Conservation (phyloP, 495 filamentous ascomycete species). For the Annulohypoxylon maeteangense region DNA sequence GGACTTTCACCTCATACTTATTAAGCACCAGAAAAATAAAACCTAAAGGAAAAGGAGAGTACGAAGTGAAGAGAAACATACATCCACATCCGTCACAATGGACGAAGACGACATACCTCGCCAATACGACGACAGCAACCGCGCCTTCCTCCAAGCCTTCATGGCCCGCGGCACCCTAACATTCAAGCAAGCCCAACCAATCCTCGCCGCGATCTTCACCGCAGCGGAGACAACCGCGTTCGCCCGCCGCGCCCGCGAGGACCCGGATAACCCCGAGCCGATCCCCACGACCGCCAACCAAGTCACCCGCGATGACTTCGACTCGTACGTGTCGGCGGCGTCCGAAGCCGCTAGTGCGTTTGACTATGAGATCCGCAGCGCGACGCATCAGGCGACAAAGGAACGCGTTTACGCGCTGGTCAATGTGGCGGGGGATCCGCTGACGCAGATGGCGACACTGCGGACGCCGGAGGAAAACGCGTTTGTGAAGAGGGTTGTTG, state of each 20-base stretch:
- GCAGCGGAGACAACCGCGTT: constrained; percentile 52
- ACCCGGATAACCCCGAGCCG: constrained; percentile 44
- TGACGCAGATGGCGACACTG: constrained; percentile 88
- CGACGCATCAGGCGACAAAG: constrained; percentile 67
- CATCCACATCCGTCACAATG: constrained; percentile 15
- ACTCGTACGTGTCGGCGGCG: constrained; percentile 72
- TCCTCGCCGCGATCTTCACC: constrained; percentile 80
- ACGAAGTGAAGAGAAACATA: background rate
- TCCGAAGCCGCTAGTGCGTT: constrained; percentile 78
- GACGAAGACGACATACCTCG: constrained; percentile 33
- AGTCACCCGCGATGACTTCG: constrained; percentile 74
- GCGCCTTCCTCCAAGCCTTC: constrained; percentile 94
- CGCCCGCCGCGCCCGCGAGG: background rate
- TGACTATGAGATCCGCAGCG: constrained; percentile 86
- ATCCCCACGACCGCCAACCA: constrained; percentile 64
- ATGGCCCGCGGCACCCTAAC: constrained; percentile 81
- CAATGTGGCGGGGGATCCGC: constrained; percentile 85
- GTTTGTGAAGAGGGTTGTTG: constrained; percentile 87
- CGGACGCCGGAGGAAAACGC: constrained; percentile 86
- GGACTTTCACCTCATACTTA: background rate
- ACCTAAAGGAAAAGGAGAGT: background rate
- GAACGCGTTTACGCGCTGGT: constrained; percentile 77
- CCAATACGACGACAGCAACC: constrained; percentile 71
- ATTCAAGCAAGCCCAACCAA: constrained; percentile 72
- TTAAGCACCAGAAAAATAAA: background rate